phyloP scores from a whole-genome alignment of 352 stramenopile genomes.

The Phytophthora aleatoria region DNA sequence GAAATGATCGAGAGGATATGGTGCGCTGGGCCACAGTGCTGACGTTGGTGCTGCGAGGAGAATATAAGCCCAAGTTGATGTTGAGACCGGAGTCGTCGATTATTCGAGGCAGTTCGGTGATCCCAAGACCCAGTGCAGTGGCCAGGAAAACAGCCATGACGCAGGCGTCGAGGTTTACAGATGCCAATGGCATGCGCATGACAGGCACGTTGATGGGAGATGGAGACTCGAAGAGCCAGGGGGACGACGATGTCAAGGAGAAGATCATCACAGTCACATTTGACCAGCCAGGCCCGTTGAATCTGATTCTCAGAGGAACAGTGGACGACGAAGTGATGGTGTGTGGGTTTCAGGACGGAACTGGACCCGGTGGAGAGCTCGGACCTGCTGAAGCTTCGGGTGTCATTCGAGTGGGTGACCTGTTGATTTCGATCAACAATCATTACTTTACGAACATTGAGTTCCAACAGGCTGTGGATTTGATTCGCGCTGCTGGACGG shows the following conservation, averaged over 20 bases:
- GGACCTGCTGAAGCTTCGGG: slow-evolving; percentile 70
- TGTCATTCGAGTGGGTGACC: slow-evolving; percentile 78
- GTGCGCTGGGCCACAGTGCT: slow-evolving; percentile 89
- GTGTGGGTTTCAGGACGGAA: slow-evolving; percentile 70
- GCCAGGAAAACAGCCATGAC: slow-evolving; percentile 74
- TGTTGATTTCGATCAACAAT: slow-evolving; percentile 88
- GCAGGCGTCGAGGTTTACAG: slow-evolving; percentile 73
- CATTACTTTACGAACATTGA: slow-evolving; percentile 90
- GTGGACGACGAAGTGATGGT: slow-evolving; percentile 91
- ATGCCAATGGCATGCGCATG: slow-evolving; percentile 82
- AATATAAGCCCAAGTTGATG: slow-evolving; percentile 92
- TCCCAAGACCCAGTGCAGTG: slow-evolving; percentile 69
- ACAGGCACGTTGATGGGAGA: slow-evolving; percentile 56
- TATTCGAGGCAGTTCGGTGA: slow-evolving; percentile 86
- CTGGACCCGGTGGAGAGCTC: slow-evolving; percentile 30
- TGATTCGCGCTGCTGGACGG: slow-evolving; percentile 70
- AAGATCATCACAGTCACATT: slow-evolving; percentile 91
- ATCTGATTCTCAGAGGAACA: slow-evolving; percentile 78
- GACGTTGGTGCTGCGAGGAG: slow-evolving; percentile 74
- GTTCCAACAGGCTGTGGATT: slow-evolving; percentile 77
- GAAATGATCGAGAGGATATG: slow-evolving; percentile 88
- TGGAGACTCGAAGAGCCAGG: slow-evolving; percentile 51
- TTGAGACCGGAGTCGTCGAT: slow-evolving; percentile 83
- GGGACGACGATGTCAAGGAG: slow-evolving; percentile 80
- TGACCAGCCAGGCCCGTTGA: slow-evolving; percentile 70